phyloP scores from a whole-genome alignment of 2,329 filamentous ascomycete genomes.

The Talaromyces sp. region DNA sequence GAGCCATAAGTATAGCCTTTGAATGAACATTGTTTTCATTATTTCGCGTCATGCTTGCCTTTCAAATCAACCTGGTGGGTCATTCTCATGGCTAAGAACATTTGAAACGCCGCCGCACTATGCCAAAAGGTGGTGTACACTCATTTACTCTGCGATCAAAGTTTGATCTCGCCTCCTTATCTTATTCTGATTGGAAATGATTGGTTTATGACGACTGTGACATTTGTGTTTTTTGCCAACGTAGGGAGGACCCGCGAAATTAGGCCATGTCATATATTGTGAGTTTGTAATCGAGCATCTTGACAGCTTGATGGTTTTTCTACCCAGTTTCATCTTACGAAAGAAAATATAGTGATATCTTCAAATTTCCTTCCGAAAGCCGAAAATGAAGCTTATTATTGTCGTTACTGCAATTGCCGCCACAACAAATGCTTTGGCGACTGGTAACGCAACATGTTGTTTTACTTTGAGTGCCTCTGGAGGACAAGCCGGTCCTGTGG shows the following conservation, averaged over 20 bases:
- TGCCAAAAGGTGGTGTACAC: background rate
- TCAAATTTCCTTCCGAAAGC: background rate
- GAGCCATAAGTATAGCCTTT: background rate
- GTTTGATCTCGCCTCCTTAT: background rate
- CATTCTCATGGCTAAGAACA: background rate
- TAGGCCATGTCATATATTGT: background rate
- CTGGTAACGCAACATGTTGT: constrained; percentile 40
- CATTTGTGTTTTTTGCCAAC: background rate
- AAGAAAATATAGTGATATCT: background rate
- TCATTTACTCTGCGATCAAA: background rate
- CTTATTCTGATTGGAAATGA: background rate
- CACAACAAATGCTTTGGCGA: constrained; percentile 38
- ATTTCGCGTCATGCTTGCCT: background rate
- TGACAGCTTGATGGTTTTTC: background rate
- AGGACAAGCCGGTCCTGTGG: constrained; percentile 48
- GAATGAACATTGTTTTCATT: background rate
- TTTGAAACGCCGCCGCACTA: background rate
- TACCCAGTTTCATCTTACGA: background rate
- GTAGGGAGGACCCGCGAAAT: background rate
- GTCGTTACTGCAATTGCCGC: constrained; percentile 34
- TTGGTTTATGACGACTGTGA: background rate
- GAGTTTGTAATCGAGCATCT: background rate
- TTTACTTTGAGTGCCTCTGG: constrained; percentile 51
- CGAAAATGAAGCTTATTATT: constrained; percentile 36
- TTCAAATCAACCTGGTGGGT: background rate